Evolutionary conservation across 352 stramenopile genomes (phyloP), one percentile per base, ranked within the genome.

Genomic region (Phytophthora lateralis): DNA sequence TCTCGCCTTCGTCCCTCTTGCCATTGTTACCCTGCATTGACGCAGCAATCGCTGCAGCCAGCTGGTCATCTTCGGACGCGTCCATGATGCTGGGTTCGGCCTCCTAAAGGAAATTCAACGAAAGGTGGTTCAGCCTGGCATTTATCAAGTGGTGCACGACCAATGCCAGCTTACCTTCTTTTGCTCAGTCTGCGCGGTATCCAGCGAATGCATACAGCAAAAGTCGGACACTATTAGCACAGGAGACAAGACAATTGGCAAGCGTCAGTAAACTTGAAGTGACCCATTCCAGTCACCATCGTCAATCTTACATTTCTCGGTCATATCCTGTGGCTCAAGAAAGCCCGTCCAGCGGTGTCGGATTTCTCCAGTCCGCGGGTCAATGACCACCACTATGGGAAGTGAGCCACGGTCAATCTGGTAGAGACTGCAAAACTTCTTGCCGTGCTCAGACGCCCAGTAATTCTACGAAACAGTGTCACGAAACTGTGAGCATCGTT

Each of bases 351-450:
- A 93, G 27, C 80, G 69, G 29, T 84, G 72, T 39, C 81, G 60
- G 47, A 90, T 88, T 64, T 90, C 66, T 59, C 82, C 83, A 50
- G 80, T 91, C 46, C 82, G 80, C 12, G 88, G 88, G 48, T 96
- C 77, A 43, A 96, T 81, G 47, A 95, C 88, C 26, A 76, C 68
- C 38, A 93, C 76, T n/a, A 86, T 61, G 9, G 88, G 88, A 9
- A 96, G 66, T 55, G 66, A 76, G 11, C 83, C 76, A 18, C 74
- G 69, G 17, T 91, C 82, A 26, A 95, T 76, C 61, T 92, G 84
- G 60, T 95, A 95, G 39, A 95, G 61, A 37, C 67, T 80, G 64
- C 82, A 92, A 55, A 93, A 93, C 48, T 91, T 91, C 58, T 91
- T 92, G 55, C 86, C 84, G 37, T 91, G 73, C 37, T 95, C 86